A percentile compares a stretch with the other conserved stretches of the same genome.
Conservation (phyloP, 805 yeast species). For the Metschnikowia similis region DNA sequence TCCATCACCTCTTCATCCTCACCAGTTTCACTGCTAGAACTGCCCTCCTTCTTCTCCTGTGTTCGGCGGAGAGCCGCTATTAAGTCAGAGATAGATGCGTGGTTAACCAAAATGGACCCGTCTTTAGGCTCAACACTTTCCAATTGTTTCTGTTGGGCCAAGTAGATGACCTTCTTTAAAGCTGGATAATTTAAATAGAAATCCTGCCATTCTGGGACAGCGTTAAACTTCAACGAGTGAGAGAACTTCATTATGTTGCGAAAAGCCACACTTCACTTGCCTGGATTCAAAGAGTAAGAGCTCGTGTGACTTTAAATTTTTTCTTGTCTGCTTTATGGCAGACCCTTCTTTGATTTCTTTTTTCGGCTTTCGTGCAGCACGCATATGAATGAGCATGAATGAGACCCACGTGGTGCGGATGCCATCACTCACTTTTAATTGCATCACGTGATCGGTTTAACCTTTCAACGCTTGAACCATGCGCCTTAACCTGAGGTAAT, state of each 20-base stretch:
- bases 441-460: not conserved
- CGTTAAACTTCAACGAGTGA: constrained; percentile 46
- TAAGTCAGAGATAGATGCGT: constrained; percentile 27
- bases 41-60: constrained; percentile 8
- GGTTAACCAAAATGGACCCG: constrained; percentile 19
- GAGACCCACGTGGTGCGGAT: constrained; percentile 5
- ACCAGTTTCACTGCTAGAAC: constrained; percentile 1
- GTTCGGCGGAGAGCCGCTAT: constrained; percentile 16
- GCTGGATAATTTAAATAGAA: constrained; percentile 43
- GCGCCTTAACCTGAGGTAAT: not conserved
- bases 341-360: not conserved
- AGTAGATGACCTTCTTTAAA: constrained; percentile 53
- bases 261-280: not conserved
- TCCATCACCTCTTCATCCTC: constrained; percentile 8
- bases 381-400: not conserved
- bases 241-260: constrained; percentile 41
- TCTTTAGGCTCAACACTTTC: constrained; percentile 22
- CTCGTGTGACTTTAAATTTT: constrained; percentile 8
- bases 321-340: not conserved
- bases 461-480: not conserved
- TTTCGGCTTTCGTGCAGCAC: constrained; percentile 1
- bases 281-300: not conserved
- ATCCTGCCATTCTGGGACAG: constrained; percentile 54
- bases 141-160: constrained; percentile 43
- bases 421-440: not conserved